Evolutionary conservation across 805 yeast genomes (phyloP).

Genomic region (Starmerella stigmatis): DNA sequence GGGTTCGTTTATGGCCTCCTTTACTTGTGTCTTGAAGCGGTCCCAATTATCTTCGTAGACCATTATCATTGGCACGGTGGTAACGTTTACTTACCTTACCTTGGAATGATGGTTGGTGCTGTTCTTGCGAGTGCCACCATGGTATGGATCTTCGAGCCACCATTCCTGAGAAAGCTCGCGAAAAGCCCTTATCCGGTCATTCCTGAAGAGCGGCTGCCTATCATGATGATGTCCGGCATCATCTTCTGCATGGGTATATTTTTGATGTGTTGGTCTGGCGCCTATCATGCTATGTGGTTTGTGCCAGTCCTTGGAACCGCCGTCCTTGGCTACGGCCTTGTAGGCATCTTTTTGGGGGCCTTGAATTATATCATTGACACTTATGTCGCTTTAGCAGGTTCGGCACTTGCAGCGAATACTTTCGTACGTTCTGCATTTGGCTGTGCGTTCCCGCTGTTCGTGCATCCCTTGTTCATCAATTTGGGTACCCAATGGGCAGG

Average conservation of each 20-base stretch:
- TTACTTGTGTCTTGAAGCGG: slow-evolving; percentile 33
- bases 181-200: slow-evolving; percentile 48
- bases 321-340: slow-evolving; percentile 43
- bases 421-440: slow-evolving; percentile 58
- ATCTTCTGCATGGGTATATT: slow-evolving; percentile 66
- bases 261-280: slow-evolving; percentile 83
- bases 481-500: slow-evolving; percentile 77
- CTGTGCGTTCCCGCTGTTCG: slow-evolving; percentile 63
- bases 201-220: slow-evolving; percentile 71
- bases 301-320: slow-evolving; percentile 48
- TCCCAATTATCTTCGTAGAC: slow-evolving; percentile 37
- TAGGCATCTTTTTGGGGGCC: slow-evolving; percentile 48
- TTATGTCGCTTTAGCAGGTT: slow-evolving; percentile 46
- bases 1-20: slow-evolving; percentile 36
- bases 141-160: slow-evolving; percentile 43
- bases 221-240: slow-evolving; percentile 64
- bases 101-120: slow-evolving; percentile 62
- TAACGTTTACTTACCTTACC: slow-evolving; percentile 65
- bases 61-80: slow-evolving; percentile 37
- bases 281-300: slow-evolving; percentile 60
- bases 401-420: slow-evolving; percentile 58
- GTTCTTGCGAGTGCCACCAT: slow-evolving; percentile 44
- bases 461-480: slow-evolving; percentile 54
- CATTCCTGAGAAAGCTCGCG: slow-evolving; percentile 38
- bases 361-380: slow-evolving; percentile 53